Evolutionary conservation across 805 yeast species (phyloP).

Genomic region (Starmera caribaea): DNA sequence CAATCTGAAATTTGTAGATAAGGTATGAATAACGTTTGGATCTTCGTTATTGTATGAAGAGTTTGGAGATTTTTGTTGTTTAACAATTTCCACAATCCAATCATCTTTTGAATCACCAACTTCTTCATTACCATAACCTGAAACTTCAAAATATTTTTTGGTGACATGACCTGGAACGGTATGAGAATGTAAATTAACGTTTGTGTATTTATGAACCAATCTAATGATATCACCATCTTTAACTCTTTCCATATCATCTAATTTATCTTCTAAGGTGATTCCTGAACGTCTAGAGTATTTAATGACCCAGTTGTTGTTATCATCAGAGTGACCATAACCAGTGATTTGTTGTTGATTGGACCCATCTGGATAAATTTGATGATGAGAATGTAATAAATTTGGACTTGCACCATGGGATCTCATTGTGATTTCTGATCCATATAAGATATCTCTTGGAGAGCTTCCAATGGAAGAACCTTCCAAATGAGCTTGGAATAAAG

Average conservation of each 20-base stretch:
- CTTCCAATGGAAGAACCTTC: conserved; percentile 56
- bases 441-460: conserved; percentile 56
- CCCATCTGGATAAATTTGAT: conserved; percentile 81
- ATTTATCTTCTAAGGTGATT: conserved; percentile 14
- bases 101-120: conserved; percentile 78
- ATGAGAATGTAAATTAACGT: conserved; percentile 78
- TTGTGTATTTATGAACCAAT: conserved; percentile 59
- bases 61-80: conserved; percentile 33
- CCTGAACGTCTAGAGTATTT: conserved; percentile 42
- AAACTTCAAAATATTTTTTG: conserved; percentile 64
- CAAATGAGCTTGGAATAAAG: conserved; percentile 83
- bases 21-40: conserved; percentile 53
- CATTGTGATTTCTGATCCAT: conserved; percentile 39
- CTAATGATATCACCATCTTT: conserved; percentile 61
- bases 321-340: conserved; percentile 82
- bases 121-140: conserved; percentile 71
- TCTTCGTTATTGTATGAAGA: conserved; percentile 37
- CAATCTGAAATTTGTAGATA: conserved; percentile 64
- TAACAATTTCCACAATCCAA: conserved; percentile 81
- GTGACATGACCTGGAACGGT: conserved; percentile 66
- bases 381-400: conserved; percentile 80
- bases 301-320: conserved; percentile 74
- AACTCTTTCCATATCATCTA: conserved; percentile 20
- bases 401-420: conserved; percentile 67
- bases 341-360: conserved; percentile 93